Base-by-base conservation (phyloP, 495 filamentous ascomycete species). In the Cryomyces minteri region DNA sequence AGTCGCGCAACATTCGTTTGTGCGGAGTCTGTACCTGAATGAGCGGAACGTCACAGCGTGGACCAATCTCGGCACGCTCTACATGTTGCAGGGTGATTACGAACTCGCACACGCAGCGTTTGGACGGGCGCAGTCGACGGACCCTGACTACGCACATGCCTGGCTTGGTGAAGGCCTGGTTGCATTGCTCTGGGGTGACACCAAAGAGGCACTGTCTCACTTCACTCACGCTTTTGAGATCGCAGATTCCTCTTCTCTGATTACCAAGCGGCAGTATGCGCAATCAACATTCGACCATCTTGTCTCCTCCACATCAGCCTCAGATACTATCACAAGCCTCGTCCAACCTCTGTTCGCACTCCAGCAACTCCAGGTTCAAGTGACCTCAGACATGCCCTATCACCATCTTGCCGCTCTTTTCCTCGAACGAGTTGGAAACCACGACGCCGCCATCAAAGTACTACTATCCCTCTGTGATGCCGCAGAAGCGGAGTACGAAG, bases 181-280 rank as follows among this genome's bases (percentile, higher is more conserved):
- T 9, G 86, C 88, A 9, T 67, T 82, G 39, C 66, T 83, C 18
- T 67, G 73, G n/a, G 83, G 81, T 1, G 77, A 92, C 45, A 29
- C 58, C 0, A 72, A 71, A 48, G 84, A 96, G 59, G 86, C 90
- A 2, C 70, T 80, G 10, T 72, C 74, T 31, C 70, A 95, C 8
- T 95, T 94, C 56, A 84, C 83, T n/a, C 90, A 99, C 62, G 87
- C 88, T 4, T 88, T 92, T 64, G 90, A 93, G 50, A 93, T 99
- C 44, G 74, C 85, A 0, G 78, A 80, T 40, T 79, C 82, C 3
- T 79, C 82, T 4, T 77, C 78, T 4, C 60, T 72, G 6, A 58
- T 87, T 14, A 68, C 79, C 5, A 83, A 85, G 61, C 72, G 77
- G 37, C 80, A 82, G 57, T 95, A 86, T 52, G 67, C 82, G 0